Evolutionary conservation across 2,329 filamentous ascomycete genomes (phyloP), one percentile per base, ranked within the genome.

Genomic region (Pezicula carpinea): DNA sequence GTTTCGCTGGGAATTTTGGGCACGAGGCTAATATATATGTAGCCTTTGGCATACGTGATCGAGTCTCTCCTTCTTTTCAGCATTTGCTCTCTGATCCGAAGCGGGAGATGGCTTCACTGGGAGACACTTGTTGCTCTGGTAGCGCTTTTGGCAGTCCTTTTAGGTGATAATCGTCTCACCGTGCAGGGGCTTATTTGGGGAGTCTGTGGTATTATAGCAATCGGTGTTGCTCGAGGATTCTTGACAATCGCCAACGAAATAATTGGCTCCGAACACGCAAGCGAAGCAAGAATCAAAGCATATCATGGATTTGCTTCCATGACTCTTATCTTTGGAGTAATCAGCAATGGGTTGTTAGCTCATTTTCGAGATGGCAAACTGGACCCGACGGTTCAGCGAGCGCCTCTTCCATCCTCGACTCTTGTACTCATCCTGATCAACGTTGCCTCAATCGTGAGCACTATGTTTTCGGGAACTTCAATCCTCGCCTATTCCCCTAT

Each of bases 91-190:
- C 40, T 26, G 19, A 46, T 42, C 38, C 49, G 47, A 32, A 48
- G 48, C 10, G 41, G 32, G 14, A 51, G 38, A 47, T 43, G 39
- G 17, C 22, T 54, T 23, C 48, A 55, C 2, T 53, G 51, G 48
- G 52, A 57, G 39, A 46, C 51, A 8, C 2, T 58, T 6, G 13
- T 55, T 8, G 40, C 49, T 7, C 34, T 42, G 11, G 18, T 42
- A 5, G 46, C 52, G 32, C 54, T 47, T 8, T 38, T 35, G 18
- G 15, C 53, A 5, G 44, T 59, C 5, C 38, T 61, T 13, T 55
- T 55, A 23, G 54, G 56, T 39, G 59, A 62, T 44, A 56, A 56
- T 44, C 56, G 57, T 22, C 55, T 60, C n/a, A 59, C 49, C 36
- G 55, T 61, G n/a, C 52, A 48, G 14, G 58, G 58, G 17, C 40